Conservation (phyloP, 2,329 filamentous ascomycete genomes). For the Alternaria novae-zelandiae region DNA sequence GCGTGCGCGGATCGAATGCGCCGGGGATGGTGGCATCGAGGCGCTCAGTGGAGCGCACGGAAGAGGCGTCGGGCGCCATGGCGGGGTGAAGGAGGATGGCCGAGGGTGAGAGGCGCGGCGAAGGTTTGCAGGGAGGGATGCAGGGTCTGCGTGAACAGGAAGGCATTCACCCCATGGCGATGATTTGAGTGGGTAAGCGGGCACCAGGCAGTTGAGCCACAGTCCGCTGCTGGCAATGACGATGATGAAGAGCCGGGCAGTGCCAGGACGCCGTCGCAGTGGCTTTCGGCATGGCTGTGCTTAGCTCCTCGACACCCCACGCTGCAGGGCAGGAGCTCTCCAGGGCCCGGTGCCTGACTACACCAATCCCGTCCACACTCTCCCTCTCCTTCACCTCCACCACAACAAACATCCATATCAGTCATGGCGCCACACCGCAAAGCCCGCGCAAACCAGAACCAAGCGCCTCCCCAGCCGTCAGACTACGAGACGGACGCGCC, state of each 20-base stretch:
- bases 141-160: neutral
- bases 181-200: slow-evolving; percentile 9
- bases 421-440: slow-evolving; percentile 42
- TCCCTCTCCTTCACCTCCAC: neutral
- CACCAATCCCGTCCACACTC: neutral
- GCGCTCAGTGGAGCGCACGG: slow-evolving; percentile 33
- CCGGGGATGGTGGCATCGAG: slow-evolving; percentile 57
- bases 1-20: slow-evolving; percentile 47
- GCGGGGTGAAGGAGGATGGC: slow-evolving; percentile 21
- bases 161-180: slow-evolving; percentile 10
- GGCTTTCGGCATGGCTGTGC: neutral
- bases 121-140: neutral
- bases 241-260: slow-evolving; percentile 7
- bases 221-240: slow-evolving; percentile 14
- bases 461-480: slow-evolving; percentile 55
- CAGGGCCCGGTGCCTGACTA: neutral
- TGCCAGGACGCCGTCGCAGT: too few relatives aligned
- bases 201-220: slow-evolving; percentile 22
- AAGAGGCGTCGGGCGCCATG: slow-evolving; percentile 35
- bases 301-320: neutral
- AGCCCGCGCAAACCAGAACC: slow-evolving; percentile 36
- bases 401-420: slow-evolving; percentile 3
- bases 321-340: neutral
- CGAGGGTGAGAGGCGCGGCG: neutral
- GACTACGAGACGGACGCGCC: slow-evolving; percentile 61